Conservation (phyloP, 192 early-diverging fungal species). For the Umbelopsis ramanniana region DNA sequence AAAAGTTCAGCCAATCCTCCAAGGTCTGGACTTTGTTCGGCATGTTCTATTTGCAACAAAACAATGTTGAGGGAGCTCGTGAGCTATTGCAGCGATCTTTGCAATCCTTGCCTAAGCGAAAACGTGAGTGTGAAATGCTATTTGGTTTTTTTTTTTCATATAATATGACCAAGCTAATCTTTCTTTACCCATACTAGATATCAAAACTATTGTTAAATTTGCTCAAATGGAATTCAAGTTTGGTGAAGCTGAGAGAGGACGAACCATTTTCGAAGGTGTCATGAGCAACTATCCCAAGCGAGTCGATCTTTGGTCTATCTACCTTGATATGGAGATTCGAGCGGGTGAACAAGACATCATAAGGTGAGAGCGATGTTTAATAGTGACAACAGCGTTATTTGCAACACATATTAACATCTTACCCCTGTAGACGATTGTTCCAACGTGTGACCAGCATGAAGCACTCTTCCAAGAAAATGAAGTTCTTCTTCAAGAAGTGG, state of each 20-base stretch:
- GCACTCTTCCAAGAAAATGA: constrained; percentile 97
- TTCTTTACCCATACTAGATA: constrained; percentile 46
- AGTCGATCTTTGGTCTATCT: constrained; percentile 95
- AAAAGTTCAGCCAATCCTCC: constrained; percentile 87
- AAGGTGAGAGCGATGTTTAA: constrained; percentile 47
- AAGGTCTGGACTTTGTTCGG: constrained; percentile 93
- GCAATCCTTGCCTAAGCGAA: constrained; percentile 88
- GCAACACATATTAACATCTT: not conserved
- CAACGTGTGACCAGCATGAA: constrained; percentile 89
- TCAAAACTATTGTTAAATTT: constrained; percentile 94
- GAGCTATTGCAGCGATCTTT: constrained; percentile 80
- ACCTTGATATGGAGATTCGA: constrained; percentile 95
- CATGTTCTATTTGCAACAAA: constrained; percentile 75
- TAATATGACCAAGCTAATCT: constrained; percentile 8
- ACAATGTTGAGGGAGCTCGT: constrained; percentile 77
- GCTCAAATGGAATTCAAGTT: constrained; percentile 97
- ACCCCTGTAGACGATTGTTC: constrained; percentile 69
- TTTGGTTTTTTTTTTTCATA: not conserved
- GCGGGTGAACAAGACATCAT: constrained; percentile 68
- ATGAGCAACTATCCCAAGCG: constrained; percentile 92
- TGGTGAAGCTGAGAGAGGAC: constrained; percentile 95
- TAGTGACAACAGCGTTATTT: not conserved
- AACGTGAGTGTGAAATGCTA: constrained; percentile 63
- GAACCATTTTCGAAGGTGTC: constrained; percentile 97
- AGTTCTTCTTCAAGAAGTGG: constrained; percentile 99